Evolutionary conservation across 2,329 filamentous ascomycete species (phyloP), one percentile per base, ranked within the genome.

Genomic region (Pestalotiopsis sp.): DNA sequence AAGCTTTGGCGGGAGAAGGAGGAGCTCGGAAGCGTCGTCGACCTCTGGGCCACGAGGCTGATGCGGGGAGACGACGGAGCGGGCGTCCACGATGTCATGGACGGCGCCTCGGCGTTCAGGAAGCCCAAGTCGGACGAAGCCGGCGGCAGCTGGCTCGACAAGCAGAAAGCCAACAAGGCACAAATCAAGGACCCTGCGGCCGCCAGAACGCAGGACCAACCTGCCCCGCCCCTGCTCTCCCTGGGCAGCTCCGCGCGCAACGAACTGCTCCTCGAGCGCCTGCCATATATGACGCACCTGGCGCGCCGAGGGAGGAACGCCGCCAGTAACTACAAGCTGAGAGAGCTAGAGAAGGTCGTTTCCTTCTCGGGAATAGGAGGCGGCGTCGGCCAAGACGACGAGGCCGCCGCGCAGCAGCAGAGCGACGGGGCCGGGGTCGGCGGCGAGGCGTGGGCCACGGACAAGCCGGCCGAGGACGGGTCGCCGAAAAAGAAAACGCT

Each of bases 1-100:
- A 94, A 94, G 73, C 80, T 98, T 12, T 97, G 95, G 94, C 88
- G 91, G 69, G 87, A 90, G 67, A 92, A 89, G 71, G 95, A 98
- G 77, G 95, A 98, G 77, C 86, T 95, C 5, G 91, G 93, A 70
- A 90, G 89, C 0, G 79, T 93, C 1, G 82, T 97, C 1, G 92
- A 94, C 68, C 76, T 91, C 68, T 93, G 92, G 86, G 89, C 90
- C 0, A 83, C 86, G 0, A 87, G 86, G 64, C 81, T 91, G 23
- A 85, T 91, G 45, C 86, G 85, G 67, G 87, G 88, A 2, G 87
- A 89, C 57, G 87, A 89, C 57, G 79, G 80, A 4, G 20, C 36
- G n/a, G 73, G 75, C 2, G 76, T 75, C 65, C 79, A 78, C 71
- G 75, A 78, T 69, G 71, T 86, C 71, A 83, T 83, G 3, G 81